Conservation (phyloP, 352 stramenopile species). For the Globisporangium polare region DNA sequence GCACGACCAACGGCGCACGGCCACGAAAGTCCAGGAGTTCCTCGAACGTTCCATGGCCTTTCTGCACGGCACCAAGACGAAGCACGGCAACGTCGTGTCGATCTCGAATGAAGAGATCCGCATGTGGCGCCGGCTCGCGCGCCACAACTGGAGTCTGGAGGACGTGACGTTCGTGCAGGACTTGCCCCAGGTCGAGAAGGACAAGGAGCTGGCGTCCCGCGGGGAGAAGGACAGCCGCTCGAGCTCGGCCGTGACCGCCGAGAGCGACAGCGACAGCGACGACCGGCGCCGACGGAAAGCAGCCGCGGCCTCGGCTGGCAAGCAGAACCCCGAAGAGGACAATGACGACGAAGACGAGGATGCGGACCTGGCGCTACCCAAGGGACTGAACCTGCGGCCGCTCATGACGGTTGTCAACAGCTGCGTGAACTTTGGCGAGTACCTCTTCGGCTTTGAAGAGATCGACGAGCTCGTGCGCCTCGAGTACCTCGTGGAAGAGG, state of each 20-base stretch:
- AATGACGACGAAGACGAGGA: conserved; percentile 34
- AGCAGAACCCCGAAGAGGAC: conserved; percentile 14
- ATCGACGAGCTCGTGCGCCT: conserved; percentile 64
- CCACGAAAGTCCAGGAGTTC: conserved; percentile 73
- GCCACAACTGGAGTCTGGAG: conserved; percentile 62
- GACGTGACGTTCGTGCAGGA: conserved; percentile 37
- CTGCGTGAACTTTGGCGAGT: conserved; percentile 35
- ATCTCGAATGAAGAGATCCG: conserved; percentile 82
- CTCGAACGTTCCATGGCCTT: conserved; percentile 73
- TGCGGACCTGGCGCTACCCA: conserved; percentile 13
- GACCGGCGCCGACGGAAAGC: conserved; percentile 20
- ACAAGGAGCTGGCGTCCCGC: conserved; percentile 20
- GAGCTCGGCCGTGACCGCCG: conserved; percentile 49
- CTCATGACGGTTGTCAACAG: conserved; percentile 32
- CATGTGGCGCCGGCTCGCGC: conserved; percentile 68
- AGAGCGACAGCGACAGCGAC: conserved; percentile 57
- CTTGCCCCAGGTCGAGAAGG: not conserved
- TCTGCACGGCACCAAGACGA: conserved; percentile 58
- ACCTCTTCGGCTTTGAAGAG: conserved; percentile 46
- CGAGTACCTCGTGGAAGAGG: conserved; percentile 78
- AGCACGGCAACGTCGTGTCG: conserved; percentile 64
- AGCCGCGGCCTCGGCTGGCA: conserved; percentile 19
- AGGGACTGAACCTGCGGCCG: conserved; percentile 19
- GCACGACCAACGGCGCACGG: conserved; percentile 67
- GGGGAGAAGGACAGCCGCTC: conserved; percentile 47